Evolutionary conservation across 306 rosid species (phyloP).

Genomic region (Biancaea sappan): DNA sequence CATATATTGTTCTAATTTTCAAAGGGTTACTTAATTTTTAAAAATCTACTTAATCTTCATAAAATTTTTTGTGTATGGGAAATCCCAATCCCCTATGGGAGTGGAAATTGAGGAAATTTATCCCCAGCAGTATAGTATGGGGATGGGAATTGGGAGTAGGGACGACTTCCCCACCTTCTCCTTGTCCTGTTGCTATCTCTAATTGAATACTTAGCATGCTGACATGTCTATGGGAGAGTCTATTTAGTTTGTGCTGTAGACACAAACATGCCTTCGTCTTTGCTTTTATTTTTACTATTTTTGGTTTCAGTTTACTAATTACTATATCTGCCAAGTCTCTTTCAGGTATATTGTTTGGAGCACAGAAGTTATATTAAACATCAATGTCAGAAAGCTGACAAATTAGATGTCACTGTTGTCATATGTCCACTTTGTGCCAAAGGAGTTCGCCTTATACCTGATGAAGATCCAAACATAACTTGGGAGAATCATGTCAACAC

Average conservation of each 20-base stretch:
- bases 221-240: background rate
- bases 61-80: no score
- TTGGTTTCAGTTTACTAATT: background rate
- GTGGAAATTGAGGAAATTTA: no score
- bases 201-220: background rate
- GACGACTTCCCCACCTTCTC: no score
- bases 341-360: constrained; percentile 73
- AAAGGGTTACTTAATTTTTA: no score
- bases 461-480: constrained; percentile 72
- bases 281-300: background rate
- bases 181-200: no score
- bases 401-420: constrained; percentile 65
- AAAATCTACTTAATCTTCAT: no score
- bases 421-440: constrained; percentile 77
- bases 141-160: no score
- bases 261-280: background rate
- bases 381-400: constrained; percentile 61
- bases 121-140: no score
- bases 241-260: background rate
- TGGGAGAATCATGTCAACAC: constrained; percentile 80
- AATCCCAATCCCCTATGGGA: no score
- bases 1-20: no score
- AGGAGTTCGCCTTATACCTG: constrained; percentile 71
- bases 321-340: constrained; percentile 11
- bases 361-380: constrained; percentile 68